Percentiles rank a stretch among this genome's conserved stretches.
Conservation (phyloP, 23 red algal species). For the Pyropia yezoensis region DNA sequence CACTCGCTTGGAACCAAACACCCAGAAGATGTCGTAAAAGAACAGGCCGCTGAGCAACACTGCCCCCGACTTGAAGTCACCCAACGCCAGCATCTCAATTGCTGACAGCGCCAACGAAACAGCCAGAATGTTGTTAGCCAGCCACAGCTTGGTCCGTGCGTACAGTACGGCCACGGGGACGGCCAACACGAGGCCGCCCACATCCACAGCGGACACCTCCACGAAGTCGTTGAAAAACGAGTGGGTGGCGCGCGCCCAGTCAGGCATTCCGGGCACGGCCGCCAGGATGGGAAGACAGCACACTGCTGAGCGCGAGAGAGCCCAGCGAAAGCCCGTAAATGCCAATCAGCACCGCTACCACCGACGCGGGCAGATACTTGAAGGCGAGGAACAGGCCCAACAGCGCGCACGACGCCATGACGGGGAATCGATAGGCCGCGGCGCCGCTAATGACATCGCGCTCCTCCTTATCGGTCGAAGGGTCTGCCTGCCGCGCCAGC, state of each 20-base stretch:
- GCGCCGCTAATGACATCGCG: slow-evolving; percentile 74
- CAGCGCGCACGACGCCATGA: slow-evolving; percentile 64
- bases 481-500: slow-evolving; percentile 17
- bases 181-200: slow-evolving; percentile 29
- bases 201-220: slow-evolving; percentile 18
- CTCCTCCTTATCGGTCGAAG: slow-evolving; percentile 10
- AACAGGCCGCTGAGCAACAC: slow-evolving; percentile 72
- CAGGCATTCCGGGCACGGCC: slow-evolving; percentile 7
- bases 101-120: slow-evolving; percentile 47
- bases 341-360: slow-evolving; percentile 48
- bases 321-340: slow-evolving; percentile 50
- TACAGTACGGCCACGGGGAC: slow-evolving; percentile 38
- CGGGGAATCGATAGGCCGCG: slow-evolving; percentile 68
- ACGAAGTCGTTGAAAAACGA: slow-evolving; percentile 24
- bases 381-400: slow-evolving; percentile 83
- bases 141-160: slow-evolving; percentile 21
- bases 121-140: slow-evolving; percentile 82
- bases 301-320: slow-evolving; percentile 20
- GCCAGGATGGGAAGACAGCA: slow-evolving; percentile 13
- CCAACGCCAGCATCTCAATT: slow-evolving; percentile 75
- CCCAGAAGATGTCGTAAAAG: slow-evolving; percentile 96
- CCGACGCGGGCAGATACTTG: slow-evolving; percentile 70
- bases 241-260: slow-evolving; percentile 7
- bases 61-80: slow-evolving; percentile 58
- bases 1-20: slow-evolving; percentile 77